Evolutionary conservation across 495 filamentous ascomycete species (phyloP).

Genomic region (Rhypophila decipiens): DNA sequence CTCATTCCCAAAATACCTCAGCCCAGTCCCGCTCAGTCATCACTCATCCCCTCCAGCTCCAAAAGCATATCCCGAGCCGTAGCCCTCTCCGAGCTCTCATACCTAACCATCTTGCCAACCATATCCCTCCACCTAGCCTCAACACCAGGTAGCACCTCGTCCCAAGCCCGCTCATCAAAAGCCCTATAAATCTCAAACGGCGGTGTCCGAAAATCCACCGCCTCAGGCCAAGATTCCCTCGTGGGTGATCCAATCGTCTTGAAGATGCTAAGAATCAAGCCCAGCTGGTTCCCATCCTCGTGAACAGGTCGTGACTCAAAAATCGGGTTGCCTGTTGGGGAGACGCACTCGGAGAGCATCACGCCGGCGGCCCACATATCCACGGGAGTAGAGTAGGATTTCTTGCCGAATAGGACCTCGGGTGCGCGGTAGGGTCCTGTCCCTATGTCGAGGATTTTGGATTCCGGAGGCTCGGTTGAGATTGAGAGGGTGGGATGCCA

Average conservation of each 20-base stretch:
- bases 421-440: conserved; percentile 87
- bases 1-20: too few species aligned
- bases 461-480: conserved; percentile 52
- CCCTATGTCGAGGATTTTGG: conserved; percentile 88
- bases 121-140: conserved; percentile 11
- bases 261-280: conserved; percentile 86
- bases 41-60: too few species aligned
- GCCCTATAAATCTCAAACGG: conserved; percentile 49
- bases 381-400: conserved; percentile 58
- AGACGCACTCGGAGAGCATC: conserved; percentile 65
- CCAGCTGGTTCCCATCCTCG: conserved; percentile 85
- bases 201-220: conserved; percentile 37
- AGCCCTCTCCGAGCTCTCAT: conserved; percentile 11
- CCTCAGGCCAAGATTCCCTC: conserved; percentile 66
- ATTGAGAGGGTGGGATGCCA: conserved; percentile 60
- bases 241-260: conserved; percentile 80
- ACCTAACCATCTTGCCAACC: conserved; percentile 10
- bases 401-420: conserved; percentile 83
- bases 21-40: too few species aligned
- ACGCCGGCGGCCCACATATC: conserved; percentile 91
- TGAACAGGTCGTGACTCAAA: conserved; percentile 67
- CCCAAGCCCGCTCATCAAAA: conserved; percentile 28
- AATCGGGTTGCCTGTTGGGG: conserved; percentile 47
- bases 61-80: conserved; percentile 14
- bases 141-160: conserved; percentile 12